Evolutionary conservation across 179 eudicot species (phyloP).

Genomic region (Beta lomatogona): DNA sequence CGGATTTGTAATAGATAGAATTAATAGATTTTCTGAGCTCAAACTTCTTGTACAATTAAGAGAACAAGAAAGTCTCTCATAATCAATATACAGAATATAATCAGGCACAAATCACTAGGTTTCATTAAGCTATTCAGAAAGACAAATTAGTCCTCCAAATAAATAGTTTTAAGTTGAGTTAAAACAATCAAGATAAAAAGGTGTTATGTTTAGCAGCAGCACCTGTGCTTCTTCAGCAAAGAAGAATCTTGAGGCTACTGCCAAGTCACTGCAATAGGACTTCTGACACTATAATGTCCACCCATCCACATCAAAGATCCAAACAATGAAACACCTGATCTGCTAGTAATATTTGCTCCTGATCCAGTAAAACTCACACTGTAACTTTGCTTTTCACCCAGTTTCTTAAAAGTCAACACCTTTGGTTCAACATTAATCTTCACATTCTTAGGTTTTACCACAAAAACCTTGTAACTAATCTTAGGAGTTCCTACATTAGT

Average conservation of each 20-base stretch:
- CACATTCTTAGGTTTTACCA: slow-evolving; percentile 51
- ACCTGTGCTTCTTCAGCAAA: not conserved
- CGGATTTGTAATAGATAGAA: no score
- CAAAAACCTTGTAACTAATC: slow-evolving; percentile 46
- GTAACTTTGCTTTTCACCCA: slow-evolving; percentile 57
- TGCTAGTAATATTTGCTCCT: slow-evolving; percentile 23
- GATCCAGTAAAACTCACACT: slow-evolving; percentile 49
- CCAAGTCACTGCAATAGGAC: slow-evolving; percentile 75
- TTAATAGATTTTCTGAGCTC: no score
- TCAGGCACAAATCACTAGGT: not conserved
- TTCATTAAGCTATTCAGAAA: not conserved
- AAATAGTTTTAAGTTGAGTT: not conserved
- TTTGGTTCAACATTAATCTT: slow-evolving; percentile 50
- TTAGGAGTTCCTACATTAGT: slow-evolving; percentile 60
- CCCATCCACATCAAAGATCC: slow-evolving; percentile 57
- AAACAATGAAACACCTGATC: slow-evolving; percentile 34
- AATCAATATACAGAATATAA: not conserved
- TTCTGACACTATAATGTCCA: slow-evolving; percentile 45
- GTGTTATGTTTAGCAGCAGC: not conserved
- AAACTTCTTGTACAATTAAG: no score
- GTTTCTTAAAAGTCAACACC: slow-evolving; percentile 39
- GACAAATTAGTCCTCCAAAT: slow-evolving; percentile 2
- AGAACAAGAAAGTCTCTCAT: not conserved
- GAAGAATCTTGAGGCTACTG: slow-evolving; percentile 14
- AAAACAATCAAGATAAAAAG: slow-evolving; percentile 8